Conservation (phyloP, 2,329 filamentous ascomycete genomes). For the Aspergillus bombycis region DNA sequence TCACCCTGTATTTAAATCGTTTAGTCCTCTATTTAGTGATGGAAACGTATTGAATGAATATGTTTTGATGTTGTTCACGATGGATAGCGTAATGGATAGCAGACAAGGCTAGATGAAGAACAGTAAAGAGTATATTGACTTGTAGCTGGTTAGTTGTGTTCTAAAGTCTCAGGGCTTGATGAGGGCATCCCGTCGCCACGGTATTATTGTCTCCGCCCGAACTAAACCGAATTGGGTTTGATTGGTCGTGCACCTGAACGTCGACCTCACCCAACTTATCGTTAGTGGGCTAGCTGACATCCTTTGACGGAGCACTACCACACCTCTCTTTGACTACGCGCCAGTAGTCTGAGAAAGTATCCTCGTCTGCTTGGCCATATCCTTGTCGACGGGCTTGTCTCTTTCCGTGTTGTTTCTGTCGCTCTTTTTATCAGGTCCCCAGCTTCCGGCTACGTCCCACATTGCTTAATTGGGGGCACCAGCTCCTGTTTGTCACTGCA, state of each 20-base stretch:
- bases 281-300: conserved; percentile 8
- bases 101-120: background rate
- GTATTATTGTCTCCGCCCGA: conserved; percentile 2
- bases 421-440: conserved; percentile 19
- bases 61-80: conserved; percentile 8
- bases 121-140: background rate
- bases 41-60: conserved; percentile 17
- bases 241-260: conserved; percentile 6
- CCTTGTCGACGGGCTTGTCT: conserved; percentile 7
- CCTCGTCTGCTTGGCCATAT: conserved; percentile 18
- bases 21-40: background rate
- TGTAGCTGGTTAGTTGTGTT: too few relatives aligned
- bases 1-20: conserved; percentile 27
- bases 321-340: conserved; percentile 11
- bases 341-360: conserved; percentile 15
- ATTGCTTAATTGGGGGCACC: conserved; percentile 13
- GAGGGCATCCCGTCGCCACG: background rate
- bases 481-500: background rate
- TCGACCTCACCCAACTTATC: conserved; percentile 12
- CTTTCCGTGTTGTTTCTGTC: conserved; percentile 17
- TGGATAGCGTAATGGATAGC: background rate
- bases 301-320: conserved; percentile 14
- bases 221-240: conserved; percentile 21
- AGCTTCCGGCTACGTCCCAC: conserved; percentile 26
- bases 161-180: background rate